Evolutionary conservation across 2,329 filamentous ascomycete genomes (phyloP), one percentile per base, ranked within the genome.

Genomic region (Ophiobolus disseminans): DNA sequence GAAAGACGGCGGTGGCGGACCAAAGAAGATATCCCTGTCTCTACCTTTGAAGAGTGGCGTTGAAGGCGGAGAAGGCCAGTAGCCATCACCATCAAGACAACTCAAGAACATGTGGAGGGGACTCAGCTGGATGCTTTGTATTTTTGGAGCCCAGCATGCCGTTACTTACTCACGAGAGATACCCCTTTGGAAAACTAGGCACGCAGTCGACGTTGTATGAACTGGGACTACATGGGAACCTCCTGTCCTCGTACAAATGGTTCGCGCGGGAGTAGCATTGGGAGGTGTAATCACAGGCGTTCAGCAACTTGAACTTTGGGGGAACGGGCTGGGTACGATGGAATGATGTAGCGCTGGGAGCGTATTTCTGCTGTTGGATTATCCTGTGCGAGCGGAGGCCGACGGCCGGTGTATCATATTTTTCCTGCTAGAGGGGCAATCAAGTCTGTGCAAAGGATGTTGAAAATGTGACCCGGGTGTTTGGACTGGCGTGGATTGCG

Each of bases 1-100:
- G 32, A 78, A 79, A 55, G 77, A 79, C 38, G 59, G 63, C 19
- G 67, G 69, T 9, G 64, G 66, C 3, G 60, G 55, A 5, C 65
- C 72, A n/a, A 74, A 75, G 57, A 75, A 75, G 58, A 75, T 76
- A 42, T 66, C 71, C 6, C 65, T 76, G 11, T 68, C 68, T 2
- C 63, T 75, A 17, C 71, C 70, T n/a, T 58, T 75, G 14, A 75
- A 75, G 53, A 73, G 67, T 23, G 62, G 63, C 17, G 65, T 63
- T 7, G 64, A 68, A 45, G 63, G 62, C 34, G 63, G 63, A 22
- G 63, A 69, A 35, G 62, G 61, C 35, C 69, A 71, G 48, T 69
- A 62, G 51, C 47, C 36, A 38, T 30, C 32, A 41, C 39, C 31
- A 46, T 14, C 20, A 25, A 30, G 38, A 36, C 19, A 26, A 54